phyloP scores from a whole-genome alignment of 768 basidiomycete species.

The Chlorophyllum brunneum region DNA sequence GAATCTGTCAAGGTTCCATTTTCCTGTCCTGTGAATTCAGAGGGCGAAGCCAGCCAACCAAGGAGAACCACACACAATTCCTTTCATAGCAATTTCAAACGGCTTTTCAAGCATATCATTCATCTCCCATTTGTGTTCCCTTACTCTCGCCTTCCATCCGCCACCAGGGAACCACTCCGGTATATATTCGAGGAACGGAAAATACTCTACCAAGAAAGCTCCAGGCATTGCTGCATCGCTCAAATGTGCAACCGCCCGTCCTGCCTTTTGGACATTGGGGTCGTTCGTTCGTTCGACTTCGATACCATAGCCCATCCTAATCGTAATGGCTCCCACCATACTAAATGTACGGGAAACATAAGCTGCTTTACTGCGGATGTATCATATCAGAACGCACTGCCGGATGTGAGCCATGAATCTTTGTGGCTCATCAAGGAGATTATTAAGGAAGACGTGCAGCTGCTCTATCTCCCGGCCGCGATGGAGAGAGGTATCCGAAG shows the following conservation, averaged over 20 bases:
- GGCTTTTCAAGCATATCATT: constrained; percentile 20
- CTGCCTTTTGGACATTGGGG: constrained; percentile 5
- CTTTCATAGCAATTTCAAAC: constrained; percentile 17
- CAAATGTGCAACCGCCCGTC: neutral
- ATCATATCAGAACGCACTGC: constrained; percentile 20
- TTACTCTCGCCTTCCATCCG: constrained; percentile 34
- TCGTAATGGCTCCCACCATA: constrained; percentile 11
- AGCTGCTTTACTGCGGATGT: too few species aligned
- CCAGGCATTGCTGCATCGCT: constrained; percentile 6
- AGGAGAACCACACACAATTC: constrained; percentile 15
- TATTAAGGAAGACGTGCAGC: constrained; percentile 20
- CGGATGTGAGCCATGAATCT: constrained; percentile 22
- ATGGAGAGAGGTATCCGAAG: constrained; percentile 17
- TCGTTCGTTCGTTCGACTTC: constrained; percentile 3
- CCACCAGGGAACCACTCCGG: constrained; percentile 49
- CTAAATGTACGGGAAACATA: constrained; percentile 3
- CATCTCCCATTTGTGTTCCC: constrained; percentile 14
- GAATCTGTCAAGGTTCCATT: constrained; percentile 14
- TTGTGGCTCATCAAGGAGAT: constrained; percentile 19
- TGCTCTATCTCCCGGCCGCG: constrained; percentile 19
- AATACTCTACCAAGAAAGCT: constrained; percentile 19
- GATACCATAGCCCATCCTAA: constrained; percentile 11
- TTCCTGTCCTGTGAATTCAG: constrained; percentile 6
- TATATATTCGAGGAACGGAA: constrained; percentile 32
- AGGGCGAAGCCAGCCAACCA: neutral